Evolutionary conservation across 2,329 filamentous ascomycete species (phyloP).

Genomic region (Colletotrichum sp.): DNA sequence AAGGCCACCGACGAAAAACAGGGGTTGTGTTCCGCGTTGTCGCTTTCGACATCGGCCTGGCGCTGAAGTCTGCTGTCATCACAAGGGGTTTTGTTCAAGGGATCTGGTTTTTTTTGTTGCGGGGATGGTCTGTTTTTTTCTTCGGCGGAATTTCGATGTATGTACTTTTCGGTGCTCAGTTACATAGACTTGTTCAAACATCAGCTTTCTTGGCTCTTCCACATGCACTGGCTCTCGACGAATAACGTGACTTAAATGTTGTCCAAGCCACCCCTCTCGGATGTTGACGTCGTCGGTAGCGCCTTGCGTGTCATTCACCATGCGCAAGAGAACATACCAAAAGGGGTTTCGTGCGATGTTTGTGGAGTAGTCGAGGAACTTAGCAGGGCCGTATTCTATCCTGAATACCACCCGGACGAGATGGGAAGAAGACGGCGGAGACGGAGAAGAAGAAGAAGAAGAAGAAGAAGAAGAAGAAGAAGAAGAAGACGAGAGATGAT

Average conservation of each 20-base stretch:
- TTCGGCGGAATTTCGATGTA: not conserved
- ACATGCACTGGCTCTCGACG: not conserved
- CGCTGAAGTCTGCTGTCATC: not conserved
- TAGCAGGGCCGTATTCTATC: not conserved
- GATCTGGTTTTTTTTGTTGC: not conserved
- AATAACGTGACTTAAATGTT: no score
- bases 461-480: no score
- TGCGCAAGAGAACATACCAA: no score
- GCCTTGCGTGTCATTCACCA: rapidly evolving
- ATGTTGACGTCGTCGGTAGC: not conserved
- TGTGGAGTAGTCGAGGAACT: not conserved
- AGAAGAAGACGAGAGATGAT: no score
- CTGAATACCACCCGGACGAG: not conserved
- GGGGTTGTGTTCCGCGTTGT: not conserved
- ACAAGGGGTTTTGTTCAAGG: not conserved
- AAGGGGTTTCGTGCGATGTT: not conserved
- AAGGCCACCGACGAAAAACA: not conserved
- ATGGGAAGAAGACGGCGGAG: not conserved
- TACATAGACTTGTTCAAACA: not conserved
- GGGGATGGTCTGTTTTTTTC: not conserved
- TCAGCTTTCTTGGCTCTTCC: not conserved
- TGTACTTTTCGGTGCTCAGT: not conserved
- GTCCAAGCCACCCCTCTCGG: not conserved
- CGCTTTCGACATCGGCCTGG: not conserved
- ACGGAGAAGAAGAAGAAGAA: no score